phyloP scores from a whole-genome alignment of 192 early-diverging fungal species.

The Haplosporangium gracile region DNA sequence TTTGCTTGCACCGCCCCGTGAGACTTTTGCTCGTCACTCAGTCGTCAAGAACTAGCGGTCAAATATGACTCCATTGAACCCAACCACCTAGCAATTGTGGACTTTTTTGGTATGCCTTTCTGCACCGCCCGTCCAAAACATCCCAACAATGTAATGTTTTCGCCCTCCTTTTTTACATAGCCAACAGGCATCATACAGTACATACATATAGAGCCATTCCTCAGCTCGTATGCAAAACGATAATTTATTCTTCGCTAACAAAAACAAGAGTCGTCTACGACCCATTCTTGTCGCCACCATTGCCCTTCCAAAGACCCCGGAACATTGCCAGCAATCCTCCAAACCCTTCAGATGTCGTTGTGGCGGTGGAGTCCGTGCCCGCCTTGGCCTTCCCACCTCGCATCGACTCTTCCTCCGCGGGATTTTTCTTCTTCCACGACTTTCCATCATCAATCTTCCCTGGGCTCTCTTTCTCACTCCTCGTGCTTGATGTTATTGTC shows the following conservation, averaged over 20 bases:
- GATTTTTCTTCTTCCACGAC: background rate
- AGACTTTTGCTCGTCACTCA: background rate
- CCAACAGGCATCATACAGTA: too few relatives aligned
- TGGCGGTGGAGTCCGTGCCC: background rate
- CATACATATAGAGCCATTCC: background rate
- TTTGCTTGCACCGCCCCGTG: background rate
- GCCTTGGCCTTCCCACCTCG: background rate
- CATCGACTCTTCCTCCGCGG: background rate
- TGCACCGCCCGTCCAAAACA: too few relatives aligned
- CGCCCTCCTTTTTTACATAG: too few relatives aligned
- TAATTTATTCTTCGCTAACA: background rate
- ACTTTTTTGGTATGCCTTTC: too few relatives aligned
- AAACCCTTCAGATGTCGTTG: slow-evolving; percentile 6
- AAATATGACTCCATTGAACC: background rate
- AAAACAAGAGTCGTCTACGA: background rate
- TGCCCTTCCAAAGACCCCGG: slow-evolving; percentile 36
- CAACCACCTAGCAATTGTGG: background rate
- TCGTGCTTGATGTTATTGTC: background rate
- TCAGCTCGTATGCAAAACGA: background rate
- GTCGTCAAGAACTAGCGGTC: background rate
- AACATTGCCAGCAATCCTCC: slow-evolving; percentile 43
- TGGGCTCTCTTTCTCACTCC: slow-evolving; percentile 2
- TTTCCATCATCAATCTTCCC: background rate
- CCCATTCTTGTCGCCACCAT: slow-evolving; percentile 1
- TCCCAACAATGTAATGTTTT: too few relatives aligned